Evolutionary conservation across 306 rosid species (phyloP), one percentile per base, ranked within the genome.

Genomic region (Cicer chorassanicum): DNA sequence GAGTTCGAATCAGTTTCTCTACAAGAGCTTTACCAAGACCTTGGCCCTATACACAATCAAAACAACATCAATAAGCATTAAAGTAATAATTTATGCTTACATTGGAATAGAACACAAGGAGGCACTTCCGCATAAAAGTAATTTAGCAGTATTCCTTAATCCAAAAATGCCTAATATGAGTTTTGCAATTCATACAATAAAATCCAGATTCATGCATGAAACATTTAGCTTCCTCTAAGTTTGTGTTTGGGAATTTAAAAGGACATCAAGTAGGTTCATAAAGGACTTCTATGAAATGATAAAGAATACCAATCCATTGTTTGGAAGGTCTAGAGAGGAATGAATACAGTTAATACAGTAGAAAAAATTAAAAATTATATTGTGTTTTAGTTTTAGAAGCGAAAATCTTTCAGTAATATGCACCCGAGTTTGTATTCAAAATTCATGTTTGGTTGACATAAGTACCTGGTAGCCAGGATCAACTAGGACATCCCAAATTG

Each of bases 401-500:
- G 5, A 83, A 83, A 75, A 39, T 36, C 39, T 63, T 60, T 49
- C 46, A 44, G 55, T 46, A 68, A 73, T 8, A 1, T 12, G 40
- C 34, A 68, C 14, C 44, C 9, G 24, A 69, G 63, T 54, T 54
- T 43, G 66, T 56, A 53, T 60, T 55, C 55, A 44, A 67, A 78
- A 51, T 44, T 19, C 49, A 83, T 41, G 62, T 66, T 55, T 57
- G 51, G 57, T 69, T 59, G 48, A 59, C 62, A 46, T 75, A 80
- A 57, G 16, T 86, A 91, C 97, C 95, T 92, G 98, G 83, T 94
- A 94, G 66, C 83, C 68, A 68, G 99, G 98, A 82, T 94, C 99
- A 79, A 94, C 92, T 8, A 94, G 89, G 74, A 94, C 99, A 82
- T 94, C 99, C 99, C 99, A 92, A 65, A 94, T 94, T 67, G 99